Percentiles rank a stretch among this genome's conserved stretches.
Conservation (phyloP, 2,329 filamentous ascomycete genomes). For the Phoma herbarum region DNA sequence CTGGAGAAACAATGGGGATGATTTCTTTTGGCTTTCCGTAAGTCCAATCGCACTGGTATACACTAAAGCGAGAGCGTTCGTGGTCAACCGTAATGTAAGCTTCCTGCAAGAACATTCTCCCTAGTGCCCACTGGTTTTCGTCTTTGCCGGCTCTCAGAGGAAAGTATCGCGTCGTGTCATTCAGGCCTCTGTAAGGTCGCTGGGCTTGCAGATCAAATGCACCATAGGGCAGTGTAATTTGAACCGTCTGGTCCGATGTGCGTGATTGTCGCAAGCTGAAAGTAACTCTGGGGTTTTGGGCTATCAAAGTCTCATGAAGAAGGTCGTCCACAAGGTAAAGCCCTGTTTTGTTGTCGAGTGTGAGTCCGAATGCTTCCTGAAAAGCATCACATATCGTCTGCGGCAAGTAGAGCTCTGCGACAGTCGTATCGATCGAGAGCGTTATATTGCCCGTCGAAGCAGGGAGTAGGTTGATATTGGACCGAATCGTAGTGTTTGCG, state of each 20-base stretch:
- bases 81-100: slow-evolving; percentile 63
- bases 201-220: slow-evolving; percentile 59
- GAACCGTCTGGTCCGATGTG: slow-evolving; percentile 48
- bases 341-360: slow-evolving; percentile 69
- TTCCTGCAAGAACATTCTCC: slow-evolving; percentile 75
- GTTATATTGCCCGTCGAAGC: slow-evolving; percentile 49
- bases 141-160: slow-evolving; percentile 67
- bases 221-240: slow-evolving; percentile 59
- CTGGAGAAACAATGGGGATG: slow-evolving; percentile 45
- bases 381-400: slow-evolving; percentile 68
- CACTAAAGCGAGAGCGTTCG: slow-evolving; percentile 57
- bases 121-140: slow-evolving; percentile 67
- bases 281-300: slow-evolving; percentile 55
- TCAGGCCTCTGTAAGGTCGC: slow-evolving; percentile 62
- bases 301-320: slow-evolving; percentile 61
- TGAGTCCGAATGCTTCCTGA: slow-evolving; percentile 69
- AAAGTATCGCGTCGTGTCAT: slow-evolving; percentile 72
- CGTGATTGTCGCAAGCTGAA: slow-evolving; percentile 54
- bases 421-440: slow-evolving; percentile 59
- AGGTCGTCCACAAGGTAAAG: slow-evolving; percentile 71
- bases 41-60: slow-evolving; percentile 52
- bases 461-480: slow-evolving; percentile 46
- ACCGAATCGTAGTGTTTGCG: slow-evolving; percentile 33
- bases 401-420: slow-evolving; percentile 60
- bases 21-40: slow-evolving; percentile 40